Conservation (phyloP, 306 rosid species). For the Trifolium subterraneum region DNA sequence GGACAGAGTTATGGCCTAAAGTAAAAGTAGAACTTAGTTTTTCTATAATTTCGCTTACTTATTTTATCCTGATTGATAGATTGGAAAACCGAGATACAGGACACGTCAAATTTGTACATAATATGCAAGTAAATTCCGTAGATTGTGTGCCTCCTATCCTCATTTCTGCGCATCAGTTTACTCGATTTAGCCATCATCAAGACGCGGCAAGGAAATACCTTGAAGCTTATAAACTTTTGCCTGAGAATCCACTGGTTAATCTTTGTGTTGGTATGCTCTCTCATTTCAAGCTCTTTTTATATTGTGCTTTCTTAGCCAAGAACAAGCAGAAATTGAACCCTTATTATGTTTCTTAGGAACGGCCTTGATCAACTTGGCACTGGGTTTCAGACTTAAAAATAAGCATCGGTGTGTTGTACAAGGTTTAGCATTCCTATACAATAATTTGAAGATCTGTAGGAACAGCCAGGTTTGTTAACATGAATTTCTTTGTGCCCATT, state of each 20-base stretch:
- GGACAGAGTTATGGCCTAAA: conserved; percentile 32
- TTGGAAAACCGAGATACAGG: conserved; percentile 79
- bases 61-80: conserved; percentile 50
- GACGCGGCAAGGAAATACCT: conserved; percentile 91
- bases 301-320: conserved; percentile 15
- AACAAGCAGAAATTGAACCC: conserved; percentile 22
- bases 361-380: conserved; percentile 81
- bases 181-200: conserved; percentile 76
- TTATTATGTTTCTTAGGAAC: conserved; percentile 57
- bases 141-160: conserved; percentile 85
- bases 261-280: conserved; percentile 76
- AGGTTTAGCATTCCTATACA: conserved; percentile 88
- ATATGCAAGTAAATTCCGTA: conserved; percentile 60
- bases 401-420: conserved; percentile 85
- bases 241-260: conserved; percentile 78
- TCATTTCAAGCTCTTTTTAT: conserved; percentile 27
- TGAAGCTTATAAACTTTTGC: conserved; percentile 79
- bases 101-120: conserved; percentile 69
- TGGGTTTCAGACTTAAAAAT: conserved; percentile 89
- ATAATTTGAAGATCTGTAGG: conserved; percentile 68
- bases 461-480: conserved; percentile 74
- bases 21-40: conserved; percentile 10
- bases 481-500: conserved; percentile 9
- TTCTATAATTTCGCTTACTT: conserved; percentile 14
- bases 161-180: conserved; percentile 79